Percentiles rank a stretch among this genome's conserved stretches.
phyloP scores from a whole-genome alignment of 495 filamentous ascomycete species.

The Penicillium canariense region DNA sequence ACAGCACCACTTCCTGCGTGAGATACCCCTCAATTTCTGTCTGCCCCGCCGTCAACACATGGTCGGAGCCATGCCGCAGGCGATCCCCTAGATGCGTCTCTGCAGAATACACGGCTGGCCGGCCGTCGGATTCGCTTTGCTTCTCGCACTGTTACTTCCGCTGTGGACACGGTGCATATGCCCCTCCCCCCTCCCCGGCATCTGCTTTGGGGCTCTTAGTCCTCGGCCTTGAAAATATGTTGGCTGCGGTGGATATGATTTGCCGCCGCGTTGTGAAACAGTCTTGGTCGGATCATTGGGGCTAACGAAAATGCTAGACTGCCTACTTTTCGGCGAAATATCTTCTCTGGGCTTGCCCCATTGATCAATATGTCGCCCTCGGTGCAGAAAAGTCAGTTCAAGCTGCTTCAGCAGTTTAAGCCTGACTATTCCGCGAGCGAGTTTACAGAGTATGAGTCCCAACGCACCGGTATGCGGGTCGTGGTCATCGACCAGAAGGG shows the following conservation, averaged over 20 bases:
- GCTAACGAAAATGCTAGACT: constrained; percentile 20
- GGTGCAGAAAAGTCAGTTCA: constrained; percentile 59
- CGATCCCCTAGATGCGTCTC: constrained; percentile 6
- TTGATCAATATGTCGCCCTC: constrained; percentile 40
- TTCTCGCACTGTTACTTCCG: constrained; percentile 3
- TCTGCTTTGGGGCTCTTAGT: background rate
- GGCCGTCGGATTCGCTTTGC: background rate
- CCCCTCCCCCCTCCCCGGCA: background rate
- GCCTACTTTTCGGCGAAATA: constrained; percentile 23
- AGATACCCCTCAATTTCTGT: constrained; percentile 14
- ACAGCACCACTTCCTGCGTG: constrained; percentile 3
- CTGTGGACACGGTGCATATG: constrained; percentile 20
- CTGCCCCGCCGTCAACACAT: constrained; percentile 26
- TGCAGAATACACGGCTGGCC: constrained; percentile 3
- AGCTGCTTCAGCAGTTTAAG: constrained; percentile 77
- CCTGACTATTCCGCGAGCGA: constrained; percentile 82
- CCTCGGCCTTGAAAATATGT: background rate
- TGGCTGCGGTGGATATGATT: background rate
- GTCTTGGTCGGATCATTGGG: background rate
- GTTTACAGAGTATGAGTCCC: constrained; percentile 85
- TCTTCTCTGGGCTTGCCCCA: constrained; percentile 23
- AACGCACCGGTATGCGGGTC: constrained; percentile 88
- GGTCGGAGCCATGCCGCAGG: constrained; percentile 1
- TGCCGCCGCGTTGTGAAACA: background rate
- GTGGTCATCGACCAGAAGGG: constrained; percentile 89